Conservation (phyloP, 2,329 filamentous ascomycete species). For the Aureobasidium mangrovei region DNA sequence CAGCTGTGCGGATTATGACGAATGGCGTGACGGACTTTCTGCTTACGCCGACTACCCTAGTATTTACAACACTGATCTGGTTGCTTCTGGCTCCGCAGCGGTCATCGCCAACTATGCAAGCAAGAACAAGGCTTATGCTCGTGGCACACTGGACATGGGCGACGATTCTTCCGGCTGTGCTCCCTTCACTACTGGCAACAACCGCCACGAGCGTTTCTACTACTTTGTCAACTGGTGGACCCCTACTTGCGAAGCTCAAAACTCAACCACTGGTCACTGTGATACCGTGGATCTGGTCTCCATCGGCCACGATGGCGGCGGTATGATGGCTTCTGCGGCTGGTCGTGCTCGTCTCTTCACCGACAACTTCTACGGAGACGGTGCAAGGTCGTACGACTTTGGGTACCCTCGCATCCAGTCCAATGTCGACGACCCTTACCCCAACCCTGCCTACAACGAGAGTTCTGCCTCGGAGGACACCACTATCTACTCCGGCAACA, state of each 20-base stretch:
- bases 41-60: conserved; percentile 25
- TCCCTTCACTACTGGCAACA: conserved; percentile 25
- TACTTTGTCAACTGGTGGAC: conserved; percentile 31
- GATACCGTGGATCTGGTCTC: conserved; percentile 30
- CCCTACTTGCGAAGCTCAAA: conserved; percentile 20
- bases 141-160: conserved; percentile 28
- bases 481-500: conserved; percentile 27
- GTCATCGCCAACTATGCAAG: conserved; percentile 28
- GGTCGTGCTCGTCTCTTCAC: conserved; percentile 30
- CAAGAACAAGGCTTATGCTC: conserved; percentile 28
- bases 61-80: conserved; percentile 25
- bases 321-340: conserved; percentile 29
- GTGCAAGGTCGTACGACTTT: conserved; percentile 28
- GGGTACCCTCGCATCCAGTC: conserved; percentile 28
- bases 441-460: conserved; percentile 24
- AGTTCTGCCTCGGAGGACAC: conserved; percentile 8
- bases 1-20: conserved; percentile 26
- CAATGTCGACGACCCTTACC: conserved; percentile 27
- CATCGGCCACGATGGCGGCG: conserved; percentile 28
- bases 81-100: conserved; percentile 22
- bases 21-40: conserved; percentile 29
- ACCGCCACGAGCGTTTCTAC: conserved; percentile 33
- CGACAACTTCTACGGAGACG: conserved; percentile 31
- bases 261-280: conserved; percentile 22
- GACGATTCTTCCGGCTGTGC: conserved; percentile 28